phyloP scores from a whole-genome alignment of 768 basidiomycete species.

The Kwoniella dendrophila region DNA sequence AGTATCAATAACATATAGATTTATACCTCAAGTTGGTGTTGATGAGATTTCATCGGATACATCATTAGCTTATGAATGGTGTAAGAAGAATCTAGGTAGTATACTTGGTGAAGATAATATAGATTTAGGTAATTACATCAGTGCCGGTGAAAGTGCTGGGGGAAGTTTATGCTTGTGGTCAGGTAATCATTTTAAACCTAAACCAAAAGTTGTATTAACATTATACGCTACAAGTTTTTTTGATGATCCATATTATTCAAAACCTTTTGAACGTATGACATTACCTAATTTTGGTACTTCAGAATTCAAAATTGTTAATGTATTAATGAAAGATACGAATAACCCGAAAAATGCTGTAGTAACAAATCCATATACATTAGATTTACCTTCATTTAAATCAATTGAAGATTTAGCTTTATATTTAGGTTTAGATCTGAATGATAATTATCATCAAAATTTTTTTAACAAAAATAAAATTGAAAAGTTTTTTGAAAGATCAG shows the following conservation, averaged over 20 bases:
- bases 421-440: slow-evolving; percentile 20
- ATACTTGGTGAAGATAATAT: slow-evolving; percentile 14
- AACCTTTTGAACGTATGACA: neutral
- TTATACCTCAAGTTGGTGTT: slow-evolving; percentile 17
- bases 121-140: slow-evolving; percentile 10
- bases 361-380: slow-evolving; percentile 7
- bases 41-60: slow-evolving; percentile 21
- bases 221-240: slow-evolving; percentile 13
- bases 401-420: neutral
- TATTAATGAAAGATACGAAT: slow-evolving; percentile 10
- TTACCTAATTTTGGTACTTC: slow-evolving; percentile 9
- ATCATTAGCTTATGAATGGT: slow-evolving; percentile 23
- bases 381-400: neutral
- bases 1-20: slow-evolving; percentile 21
- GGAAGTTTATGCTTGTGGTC: slow-evolving; percentile 8
- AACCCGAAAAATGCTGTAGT: slow-evolving; percentile 6
- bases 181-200: slow-evolving; percentile 1
- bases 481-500: too few species aligned
- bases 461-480: too few species aligned
- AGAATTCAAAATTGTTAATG: slow-evolving; percentile 4
- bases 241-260: slow-evolving; percentile 2
- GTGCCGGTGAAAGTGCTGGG: slow-evolving; percentile 25
- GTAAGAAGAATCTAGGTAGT: slow-evolving; percentile 1
- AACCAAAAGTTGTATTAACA: slow-evolving; percentile 14
- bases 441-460: too few species aligned